Conservation (phyloP, 169 alveolate genomes). For the Amoebophrya sp. region DNA sequence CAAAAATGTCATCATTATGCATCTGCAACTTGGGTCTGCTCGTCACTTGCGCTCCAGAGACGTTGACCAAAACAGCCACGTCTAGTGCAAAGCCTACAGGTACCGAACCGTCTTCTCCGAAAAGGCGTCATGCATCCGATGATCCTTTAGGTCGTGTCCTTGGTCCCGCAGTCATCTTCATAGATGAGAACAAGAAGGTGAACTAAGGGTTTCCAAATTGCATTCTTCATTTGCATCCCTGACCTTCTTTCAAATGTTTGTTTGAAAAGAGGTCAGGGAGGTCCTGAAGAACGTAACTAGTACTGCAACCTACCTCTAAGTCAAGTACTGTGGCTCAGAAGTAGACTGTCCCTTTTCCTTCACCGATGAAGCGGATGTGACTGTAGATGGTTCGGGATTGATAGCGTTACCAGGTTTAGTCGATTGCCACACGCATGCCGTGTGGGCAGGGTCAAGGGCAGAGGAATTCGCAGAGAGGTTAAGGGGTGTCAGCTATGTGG, state of each 20-base stretch:
- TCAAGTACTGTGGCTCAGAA: too few relatives aligned
- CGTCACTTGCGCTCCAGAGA: neutral
- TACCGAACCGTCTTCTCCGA: too few relatives aligned
- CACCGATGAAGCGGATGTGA: neutral
- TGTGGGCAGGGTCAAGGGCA: constrained; percentile 25
- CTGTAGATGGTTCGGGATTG: neutral
- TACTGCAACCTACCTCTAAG: too few relatives aligned
- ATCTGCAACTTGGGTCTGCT: neutral
- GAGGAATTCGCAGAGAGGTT: neutral
- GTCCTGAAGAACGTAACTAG: too few relatives aligned
- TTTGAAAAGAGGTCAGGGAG: too few relatives aligned
- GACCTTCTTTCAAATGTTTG: too few relatives aligned
- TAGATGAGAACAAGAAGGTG: neutral
- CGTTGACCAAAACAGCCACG: neutral
- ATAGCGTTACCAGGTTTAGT: constrained; percentile 27
- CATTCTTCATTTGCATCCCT: too few relatives aligned
- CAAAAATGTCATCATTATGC: neutral
- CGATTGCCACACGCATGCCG: constrained; percentile 28
- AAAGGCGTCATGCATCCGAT: too few relatives aligned
- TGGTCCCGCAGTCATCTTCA: neutral
- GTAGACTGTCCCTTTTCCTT: neutral
- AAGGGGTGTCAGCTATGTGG: neutral
- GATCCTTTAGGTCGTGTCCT: neutral
- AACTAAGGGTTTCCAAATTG: too few relatives aligned
- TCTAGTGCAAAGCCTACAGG: too few relatives aligned